Conservation (phyloP, 148 eudicot genomes). For the Rhododendron henanense region DNA sequence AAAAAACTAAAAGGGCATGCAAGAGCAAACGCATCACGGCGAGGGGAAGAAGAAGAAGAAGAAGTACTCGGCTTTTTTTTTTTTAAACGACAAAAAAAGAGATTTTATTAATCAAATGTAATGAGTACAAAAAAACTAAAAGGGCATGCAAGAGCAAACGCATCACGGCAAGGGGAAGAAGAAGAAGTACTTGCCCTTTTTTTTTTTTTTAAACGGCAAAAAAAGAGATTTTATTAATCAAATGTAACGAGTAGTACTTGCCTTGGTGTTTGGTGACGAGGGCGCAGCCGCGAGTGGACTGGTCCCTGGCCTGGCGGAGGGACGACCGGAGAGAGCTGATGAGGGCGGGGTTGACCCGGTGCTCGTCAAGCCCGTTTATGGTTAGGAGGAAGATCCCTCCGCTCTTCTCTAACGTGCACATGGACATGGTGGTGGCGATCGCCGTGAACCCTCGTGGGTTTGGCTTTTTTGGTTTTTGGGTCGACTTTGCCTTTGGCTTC, state of each 20-base stretch:
- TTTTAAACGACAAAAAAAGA: too few relatives aligned
- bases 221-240: too few relatives aligned
- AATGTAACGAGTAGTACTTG: neutral
- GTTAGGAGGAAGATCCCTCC: conserved; percentile 43
- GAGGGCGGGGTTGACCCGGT: conserved; percentile 38
- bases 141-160: too few relatives aligned
- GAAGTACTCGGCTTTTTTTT: too few relatives aligned
- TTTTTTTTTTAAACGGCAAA: too few relatives aligned
- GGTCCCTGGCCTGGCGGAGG: conserved; percentile 29
- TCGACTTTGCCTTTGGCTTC: neutral
- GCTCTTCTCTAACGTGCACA: conserved; percentile 49
- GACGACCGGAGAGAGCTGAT: conserved; percentile 40
- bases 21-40: too few relatives aligned
- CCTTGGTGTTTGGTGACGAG: conserved; percentile 22
- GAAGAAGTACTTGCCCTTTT: too few relatives aligned
- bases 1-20: too few relatives aligned
- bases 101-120: too few relatives aligned
- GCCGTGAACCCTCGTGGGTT: neutral
- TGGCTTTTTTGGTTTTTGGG: neutral
- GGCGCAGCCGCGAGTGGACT: conserved; percentile 28
- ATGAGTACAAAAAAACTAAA: too few relatives aligned
- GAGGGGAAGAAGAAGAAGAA: too few relatives aligned
- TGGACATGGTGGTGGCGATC: neutral
- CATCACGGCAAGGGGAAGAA: neutral
- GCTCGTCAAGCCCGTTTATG: conserved; percentile 41